Evolutionary conservation across 768 basidiomycete genomes (phyloP).

Genomic region (Lactarius quietus): DNA sequence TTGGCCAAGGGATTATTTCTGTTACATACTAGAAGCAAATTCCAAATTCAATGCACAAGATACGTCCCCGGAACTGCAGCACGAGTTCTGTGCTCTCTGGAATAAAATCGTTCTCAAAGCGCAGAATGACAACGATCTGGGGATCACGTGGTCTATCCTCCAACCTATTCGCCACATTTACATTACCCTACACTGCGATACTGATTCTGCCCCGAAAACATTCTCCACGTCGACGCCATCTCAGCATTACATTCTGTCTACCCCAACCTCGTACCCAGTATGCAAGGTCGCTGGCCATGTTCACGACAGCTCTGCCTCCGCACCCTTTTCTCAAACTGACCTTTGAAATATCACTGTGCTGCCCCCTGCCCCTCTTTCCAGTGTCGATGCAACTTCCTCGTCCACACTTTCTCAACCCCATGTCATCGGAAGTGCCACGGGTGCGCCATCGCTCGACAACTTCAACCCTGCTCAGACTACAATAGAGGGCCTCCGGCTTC

Average conservation of each 20-base stretch:
- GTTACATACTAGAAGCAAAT: neutral
- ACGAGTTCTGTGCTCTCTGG: neutral
- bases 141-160: neutral
- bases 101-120: neutral
- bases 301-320: too few relatives aligned
- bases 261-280: too few relatives aligned
- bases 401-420: neutral
- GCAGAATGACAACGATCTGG: neutral
- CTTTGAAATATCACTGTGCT: too few relatives aligned
- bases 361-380: neutral
- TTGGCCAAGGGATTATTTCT: neutral
- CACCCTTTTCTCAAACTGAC: neutral
- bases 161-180: neutral
- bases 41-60: neutral
- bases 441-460: neutral
- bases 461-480: neutral
- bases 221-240: too few relatives aligned
- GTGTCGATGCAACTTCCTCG: neutral
- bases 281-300: too few relatives aligned
- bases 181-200: too few relatives aligned
- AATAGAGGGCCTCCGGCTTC: neutral
- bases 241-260: neutral
- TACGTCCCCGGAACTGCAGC: neutral
- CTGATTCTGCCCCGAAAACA: too few relatives aligned
- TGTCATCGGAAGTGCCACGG: too few relatives aligned